phyloP scores from a whole-genome alignment of 805 yeast genomes.

The Lachancea mirantina region DNA sequence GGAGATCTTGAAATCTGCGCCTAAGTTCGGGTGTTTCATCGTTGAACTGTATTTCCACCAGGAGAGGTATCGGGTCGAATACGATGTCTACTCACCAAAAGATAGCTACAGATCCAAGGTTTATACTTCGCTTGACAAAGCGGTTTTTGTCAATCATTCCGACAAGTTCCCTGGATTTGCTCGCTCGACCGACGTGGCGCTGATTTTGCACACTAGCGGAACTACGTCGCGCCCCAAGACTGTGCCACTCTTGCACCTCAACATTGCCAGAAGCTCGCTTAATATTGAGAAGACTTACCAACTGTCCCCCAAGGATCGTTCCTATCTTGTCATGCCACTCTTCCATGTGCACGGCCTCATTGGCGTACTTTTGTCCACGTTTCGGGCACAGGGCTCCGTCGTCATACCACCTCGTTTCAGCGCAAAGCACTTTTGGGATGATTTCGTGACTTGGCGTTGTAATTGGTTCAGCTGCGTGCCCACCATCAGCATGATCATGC shows the following conservation, averaged over 20 bases:
- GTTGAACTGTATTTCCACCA: slow-evolving; percentile 46
- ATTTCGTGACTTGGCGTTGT: slow-evolving; percentile 43
- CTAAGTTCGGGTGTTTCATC: slow-evolving; percentile 39
- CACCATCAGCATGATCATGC: slow-evolving; percentile 61
- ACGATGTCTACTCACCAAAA: slow-evolving; percentile 26
- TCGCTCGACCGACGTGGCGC: slow-evolving; percentile 47
- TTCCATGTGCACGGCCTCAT: slow-evolving; percentile 73
- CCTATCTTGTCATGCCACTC: slow-evolving; percentile 67
- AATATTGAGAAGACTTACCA: slow-evolving; percentile 56
- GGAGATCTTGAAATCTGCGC: slow-evolving; percentile 46
- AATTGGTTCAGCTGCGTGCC: slow-evolving; percentile 77
- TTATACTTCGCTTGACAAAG: slow-evolving; percentile 23
- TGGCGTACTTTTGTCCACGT: slow-evolving; percentile 56
- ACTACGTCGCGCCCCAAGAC: slow-evolving; percentile 74
- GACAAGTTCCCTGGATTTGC: slow-evolving; percentile 37
- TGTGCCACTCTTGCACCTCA: slow-evolving; percentile 61
- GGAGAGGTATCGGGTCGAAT: slow-evolving; percentile 38
- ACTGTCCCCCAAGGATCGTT: slow-evolving; percentile 41
- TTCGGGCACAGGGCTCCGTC: slow-evolving; percentile 51
- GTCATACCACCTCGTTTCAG: slow-evolving; percentile 59
- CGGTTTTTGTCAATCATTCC: slow-evolving; percentile 28
- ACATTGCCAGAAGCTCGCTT: slow-evolving; percentile 50
- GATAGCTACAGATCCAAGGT: slow-evolving; percentile 21
- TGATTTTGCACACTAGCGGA: slow-evolving; percentile 67
- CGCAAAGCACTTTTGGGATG: slow-evolving; percentile 54